Percentiles rank a stretch among this genome's conserved stretches.
phyloP scores from a whole-genome alignment of 495 filamentous ascomycete genomes.

The Aspergillus ellipticus region DNA sequence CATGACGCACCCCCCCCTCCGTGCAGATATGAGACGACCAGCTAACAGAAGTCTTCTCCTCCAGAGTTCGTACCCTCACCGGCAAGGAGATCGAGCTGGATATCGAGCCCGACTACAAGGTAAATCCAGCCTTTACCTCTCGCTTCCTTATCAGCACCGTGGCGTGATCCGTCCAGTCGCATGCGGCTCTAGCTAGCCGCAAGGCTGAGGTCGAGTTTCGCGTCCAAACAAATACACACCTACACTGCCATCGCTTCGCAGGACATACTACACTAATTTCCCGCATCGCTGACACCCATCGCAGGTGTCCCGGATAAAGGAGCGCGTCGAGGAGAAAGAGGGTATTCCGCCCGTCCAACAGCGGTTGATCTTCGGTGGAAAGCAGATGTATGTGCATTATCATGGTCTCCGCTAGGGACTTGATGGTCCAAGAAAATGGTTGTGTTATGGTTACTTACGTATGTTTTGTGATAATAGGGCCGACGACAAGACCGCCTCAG shows the following conservation, averaged over 20 bases:
- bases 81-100: constrained; percentile 99
- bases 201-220: background rate
- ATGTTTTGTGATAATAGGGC: constrained; percentile 51
- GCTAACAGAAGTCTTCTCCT: constrained; percentile 9
- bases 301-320: constrained; percentile 92
- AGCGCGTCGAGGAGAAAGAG: constrained; percentile 97
- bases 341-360: constrained; percentile 97
- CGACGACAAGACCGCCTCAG: constrained; percentile 82
- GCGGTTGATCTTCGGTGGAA: constrained; percentile 91
- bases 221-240: background rate
- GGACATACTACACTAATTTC: background rate
- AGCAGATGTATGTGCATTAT: constrained; percentile 76
- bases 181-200: background rate
- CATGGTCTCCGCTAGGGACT: too few relatives aligned
- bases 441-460: background rate
- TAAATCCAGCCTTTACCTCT: constrained; percentile 28
- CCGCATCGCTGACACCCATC: background rate
- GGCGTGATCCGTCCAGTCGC: background rate
- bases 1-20: background rate
- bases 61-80: constrained; percentile 92
- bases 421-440: background rate
- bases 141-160: background rate
- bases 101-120: constrained; percentile 90
- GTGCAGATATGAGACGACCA: background rate
- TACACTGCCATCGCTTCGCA: background rate